Conservation (phyloP, 75 land plant genomes). For the Pseudotsuga menziesii region DNA sequence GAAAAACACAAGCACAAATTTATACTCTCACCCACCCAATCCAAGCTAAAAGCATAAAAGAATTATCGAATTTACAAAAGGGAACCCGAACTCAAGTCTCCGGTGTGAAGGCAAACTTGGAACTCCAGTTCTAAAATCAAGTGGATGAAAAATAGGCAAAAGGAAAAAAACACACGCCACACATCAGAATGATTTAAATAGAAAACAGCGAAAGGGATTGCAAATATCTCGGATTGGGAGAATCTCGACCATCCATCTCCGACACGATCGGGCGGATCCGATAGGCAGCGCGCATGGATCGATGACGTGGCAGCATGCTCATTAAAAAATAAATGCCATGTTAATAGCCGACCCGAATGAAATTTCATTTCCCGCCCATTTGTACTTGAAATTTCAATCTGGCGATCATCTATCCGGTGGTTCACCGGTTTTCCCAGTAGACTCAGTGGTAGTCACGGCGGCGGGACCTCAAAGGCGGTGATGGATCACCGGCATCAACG, state of each 20-base stretch:
- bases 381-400: conserved; percentile 9
- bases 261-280: neutral
- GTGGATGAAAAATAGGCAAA: too few relatives aligned
- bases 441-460: neutral
- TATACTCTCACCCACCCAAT: too few relatives aligned
- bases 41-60: too few relatives aligned
- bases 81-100: too few relatives aligned
- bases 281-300: neutral
- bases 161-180: too few relatives aligned
- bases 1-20: too few relatives aligned
- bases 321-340: neutral
- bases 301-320: conserved; percentile 4
- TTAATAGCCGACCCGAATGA: neutral
- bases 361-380: conserved; percentile 8
- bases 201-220: neutral
- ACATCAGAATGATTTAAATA: too few relatives aligned
- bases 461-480: neutral
- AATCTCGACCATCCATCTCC: neutral
- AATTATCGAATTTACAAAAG: too few relatives aligned
- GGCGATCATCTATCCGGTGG: neutral
- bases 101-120: too few relatives aligned
- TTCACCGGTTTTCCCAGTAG: neutral
- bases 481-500: neutral
- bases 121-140: too few relatives aligned
- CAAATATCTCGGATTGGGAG: neutral